Conservation (phyloP, 1,284 basidiomycete species). For the Lentinula novae-zelandiae region DNA sequence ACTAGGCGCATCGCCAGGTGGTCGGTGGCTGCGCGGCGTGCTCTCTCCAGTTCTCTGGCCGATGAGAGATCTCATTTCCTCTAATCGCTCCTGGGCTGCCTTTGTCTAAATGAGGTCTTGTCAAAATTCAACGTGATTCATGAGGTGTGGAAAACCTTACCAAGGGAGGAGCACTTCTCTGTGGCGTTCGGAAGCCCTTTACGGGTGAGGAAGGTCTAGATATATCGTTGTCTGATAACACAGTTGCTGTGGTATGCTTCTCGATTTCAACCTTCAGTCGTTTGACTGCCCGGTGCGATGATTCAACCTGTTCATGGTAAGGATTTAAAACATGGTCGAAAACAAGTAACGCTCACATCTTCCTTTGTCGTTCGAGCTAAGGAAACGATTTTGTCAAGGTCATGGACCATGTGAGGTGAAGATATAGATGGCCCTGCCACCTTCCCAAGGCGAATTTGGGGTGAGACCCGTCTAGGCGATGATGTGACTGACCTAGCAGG, state of each 20-base stretch:
- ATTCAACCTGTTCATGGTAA: slow-evolving; percentile 45
- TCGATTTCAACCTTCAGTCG: slow-evolving; percentile 63
- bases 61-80: slow-evolving; percentile 75
- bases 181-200: slow-evolving; percentile 44
- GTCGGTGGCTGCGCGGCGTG: slow-evolving; percentile 35
- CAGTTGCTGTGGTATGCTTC: slow-evolving; percentile 28
- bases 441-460: slow-evolving; percentile 36
- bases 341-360: slow-evolving; percentile 47
- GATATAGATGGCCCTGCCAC: slow-evolving; percentile 16
- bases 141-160: slow-evolving; percentile 28
- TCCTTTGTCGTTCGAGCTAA: slow-evolving; percentile 56
- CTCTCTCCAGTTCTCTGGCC: slow-evolving; percentile 51
- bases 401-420: slow-evolving; percentile 11
- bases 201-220: slow-evolving; percentile 52
- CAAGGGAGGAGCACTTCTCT: slow-evolving; percentile 33
- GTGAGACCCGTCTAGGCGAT: slow-evolving; percentile 47
- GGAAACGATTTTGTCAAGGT: slow-evolving; percentile 27
- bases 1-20: slow-evolving; percentile 29
- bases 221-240: slow-evolving; percentile 29
- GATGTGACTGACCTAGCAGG: slow-evolving; percentile 40
- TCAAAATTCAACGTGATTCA: background rate
- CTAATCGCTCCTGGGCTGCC: slow-evolving; percentile 69
- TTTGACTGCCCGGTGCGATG: slow-evolving; percentile 62
- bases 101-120: slow-evolving; percentile 44
- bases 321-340: slow-evolving; percentile 8